Base-by-base conservation (phyloP, 495 filamentous ascomycete genomes). In the Niebla homalea region DNA sequence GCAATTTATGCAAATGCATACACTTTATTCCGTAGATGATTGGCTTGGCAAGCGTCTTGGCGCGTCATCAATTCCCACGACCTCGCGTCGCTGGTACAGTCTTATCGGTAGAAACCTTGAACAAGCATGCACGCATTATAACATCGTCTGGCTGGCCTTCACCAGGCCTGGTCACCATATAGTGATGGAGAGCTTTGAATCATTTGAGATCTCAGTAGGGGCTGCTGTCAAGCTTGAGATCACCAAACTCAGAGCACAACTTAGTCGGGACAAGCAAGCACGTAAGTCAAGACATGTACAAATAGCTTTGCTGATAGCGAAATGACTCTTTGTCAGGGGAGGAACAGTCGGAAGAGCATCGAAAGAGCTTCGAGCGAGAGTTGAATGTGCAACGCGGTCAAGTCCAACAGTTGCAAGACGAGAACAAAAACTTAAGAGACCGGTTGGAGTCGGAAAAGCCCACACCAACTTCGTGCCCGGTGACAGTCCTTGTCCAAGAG, bases 241-340 rank as follows among this genome's bases (percentile, higher is more conserved):
- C 43, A n/a, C 18, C 23, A 25, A 45, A 22, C 19, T 26, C 21
- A 26, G 25, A 15, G 23, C 21, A 26, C 19, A 21, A n/a, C 25
- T 21, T 7, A 25, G n/a, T 16, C 10, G n/a, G 23, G 19, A 45
- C 5, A 16, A 16, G 19, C 19, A 45, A 21, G 19, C 43, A 21
- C 43, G 43, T 45, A 45, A 22, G 43, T 22, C 23, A 21, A 21
- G 29, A 32, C 29, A 32, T 32, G 29, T 23, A n/a, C 11, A 1
- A 12, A 41, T 47, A 12, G 20, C 32, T 36, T 42, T n/a, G 16
- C 41, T 14, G 40, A 35, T 19, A 56, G 29, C 57, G 57, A 19
- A 35, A 36, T 25, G 46, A 50, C 21, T 46, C 48, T 36, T 43
- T 43, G 5, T 47, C 53, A 23, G 65, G 69, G 47, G 52, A 72